Evolutionary conservation across 1,284 basidiomycete species (phyloP).

Genomic region (Ganoderma sp.): DNA sequence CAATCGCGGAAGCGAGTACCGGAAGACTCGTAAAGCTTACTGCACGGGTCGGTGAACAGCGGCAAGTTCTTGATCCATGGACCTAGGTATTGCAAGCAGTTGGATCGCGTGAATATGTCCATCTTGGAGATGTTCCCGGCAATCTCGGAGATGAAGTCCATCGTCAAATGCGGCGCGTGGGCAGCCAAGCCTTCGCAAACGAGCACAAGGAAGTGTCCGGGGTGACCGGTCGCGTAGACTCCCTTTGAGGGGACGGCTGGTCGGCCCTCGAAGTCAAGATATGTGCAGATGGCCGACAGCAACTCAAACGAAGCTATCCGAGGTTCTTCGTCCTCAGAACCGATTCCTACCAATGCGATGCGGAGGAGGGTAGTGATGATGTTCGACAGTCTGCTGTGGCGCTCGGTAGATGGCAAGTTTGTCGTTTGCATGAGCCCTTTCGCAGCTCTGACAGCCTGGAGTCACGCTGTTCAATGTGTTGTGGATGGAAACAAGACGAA

Average conservation of each 20-base stretch:
- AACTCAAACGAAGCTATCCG: slow-evolving; percentile 80
- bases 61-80: slow-evolving; percentile 88
- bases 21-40: slow-evolving; percentile 68
- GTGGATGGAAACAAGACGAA: background rate
- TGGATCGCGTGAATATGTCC: slow-evolving; percentile 61
- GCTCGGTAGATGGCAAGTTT: slow-evolving; percentile 63
- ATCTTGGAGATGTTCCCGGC: slow-evolving; percentile 66
- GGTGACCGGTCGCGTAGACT: slow-evolving; percentile 76
- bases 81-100: slow-evolving; percentile 79
- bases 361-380: slow-evolving; percentile 85
- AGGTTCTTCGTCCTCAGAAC: slow-evolving; percentile 75
- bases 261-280: slow-evolving; percentile 77
- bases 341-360: slow-evolving; percentile 79
- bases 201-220: slow-evolving; percentile 64
- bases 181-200: slow-evolving; percentile 77
- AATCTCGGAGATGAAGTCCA: slow-evolving; percentile 88
- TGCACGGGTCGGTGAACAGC: slow-evolving; percentile 72
- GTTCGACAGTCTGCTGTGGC: slow-evolving; percentile 80
- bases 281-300: slow-evolving; percentile 76
- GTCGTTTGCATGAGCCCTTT: slow-evolving; percentile 70
- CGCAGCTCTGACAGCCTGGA: slow-evolving; percentile 68
- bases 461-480: background rate
- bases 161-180: slow-evolving; percentile 78
- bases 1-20: slow-evolving; percentile 78
- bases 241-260: slow-evolving; percentile 72